phyloP scores from a whole-genome alignment of 2,329 filamentous ascomycete species.

The Cladosporium phlei region DNA sequence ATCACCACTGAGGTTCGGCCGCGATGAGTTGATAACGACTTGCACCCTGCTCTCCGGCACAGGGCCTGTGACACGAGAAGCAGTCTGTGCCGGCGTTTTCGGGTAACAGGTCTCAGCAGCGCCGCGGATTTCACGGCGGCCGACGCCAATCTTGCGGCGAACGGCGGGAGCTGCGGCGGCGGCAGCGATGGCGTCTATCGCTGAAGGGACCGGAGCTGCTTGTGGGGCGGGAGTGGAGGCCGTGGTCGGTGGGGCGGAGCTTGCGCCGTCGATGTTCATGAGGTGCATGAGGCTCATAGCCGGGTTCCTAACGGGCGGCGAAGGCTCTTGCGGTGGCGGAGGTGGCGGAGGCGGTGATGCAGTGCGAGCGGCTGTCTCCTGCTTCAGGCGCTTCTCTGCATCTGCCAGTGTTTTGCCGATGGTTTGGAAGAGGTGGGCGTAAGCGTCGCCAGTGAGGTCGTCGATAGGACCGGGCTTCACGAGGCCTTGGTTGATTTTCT shows the following conservation, averaged over 20 bases:
- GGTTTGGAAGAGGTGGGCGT: conserved; percentile 68
- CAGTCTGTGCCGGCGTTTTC: conserved; percentile 21
- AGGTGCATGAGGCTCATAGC: conserved; percentile 32
- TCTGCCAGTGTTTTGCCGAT: conserved; percentile 58
- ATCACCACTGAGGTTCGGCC: conserved; percentile 27
- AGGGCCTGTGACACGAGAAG: conserved; percentile 10
- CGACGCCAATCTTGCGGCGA: conserved; percentile 53
- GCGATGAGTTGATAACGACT: conserved; percentile 26
- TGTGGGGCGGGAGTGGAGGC: conserved; percentile 18
- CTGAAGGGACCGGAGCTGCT: conserved; percentile 10
- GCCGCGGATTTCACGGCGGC: conserved; percentile 54
- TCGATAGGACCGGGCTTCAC: conserved; percentile 85
- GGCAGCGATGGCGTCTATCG: conserved; percentile 3
- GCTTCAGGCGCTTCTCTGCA: conserved; percentile 28
- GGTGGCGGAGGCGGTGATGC: conserved; percentile 15
- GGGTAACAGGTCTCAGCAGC: conserved; percentile 54
- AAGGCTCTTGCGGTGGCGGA: conserved; percentile 20
- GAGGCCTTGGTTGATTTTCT: conserved; percentile 76
- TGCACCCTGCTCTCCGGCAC: conserved; percentile 20
- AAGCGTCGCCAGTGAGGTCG: conserved; percentile 88
- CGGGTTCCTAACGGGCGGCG: conserved; percentile 21
- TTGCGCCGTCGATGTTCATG: conserved; percentile 32
- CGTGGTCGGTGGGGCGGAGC: conserved; percentile 1
- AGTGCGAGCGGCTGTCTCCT: conserved; percentile 24
- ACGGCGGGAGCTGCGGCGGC: conserved; percentile 16